These are phyloP conservation scores for Nemania serpens DNA, from an alignment of 2,329 filamentous ascomycete genomes.

Conservation along the genomic window DNA sequence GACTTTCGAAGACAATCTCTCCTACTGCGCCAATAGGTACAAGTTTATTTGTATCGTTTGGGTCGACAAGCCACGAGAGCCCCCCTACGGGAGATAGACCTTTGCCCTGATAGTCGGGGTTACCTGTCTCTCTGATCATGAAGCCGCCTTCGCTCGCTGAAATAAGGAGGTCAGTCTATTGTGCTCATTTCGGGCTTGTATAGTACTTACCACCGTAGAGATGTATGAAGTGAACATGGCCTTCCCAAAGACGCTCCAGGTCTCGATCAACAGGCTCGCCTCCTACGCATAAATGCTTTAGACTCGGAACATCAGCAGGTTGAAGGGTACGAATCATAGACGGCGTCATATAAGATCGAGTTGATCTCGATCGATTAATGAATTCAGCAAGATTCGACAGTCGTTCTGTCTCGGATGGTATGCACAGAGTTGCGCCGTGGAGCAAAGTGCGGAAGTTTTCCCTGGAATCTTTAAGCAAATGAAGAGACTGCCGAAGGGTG, in stretches of 20 bases:
- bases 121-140: constrained; percentile 6
- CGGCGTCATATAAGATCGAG: constrained; percentile 4
- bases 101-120: constrained; percentile 6
- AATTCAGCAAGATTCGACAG: constrained; percentile 2
- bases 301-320: constrained; percentile 3
- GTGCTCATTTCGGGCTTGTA: neutral
- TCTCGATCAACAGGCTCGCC: constrained; percentile 8
- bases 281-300: constrained; percentile 3
- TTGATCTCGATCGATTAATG: constrained; percentile 1
- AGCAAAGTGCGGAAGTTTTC: constrained; percentile 4
- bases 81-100: neutral
- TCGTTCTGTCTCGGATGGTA: constrained; percentile 4
- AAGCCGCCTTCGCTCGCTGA: constrained; percentile 7
- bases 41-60: constrained; percentile 5
- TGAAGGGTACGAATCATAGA: constrained; percentile 1
- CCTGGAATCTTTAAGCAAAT: neutral
- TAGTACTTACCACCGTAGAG: constrained; percentile 5
- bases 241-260: constrained; percentile 4
- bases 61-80: constrained; percentile 5
- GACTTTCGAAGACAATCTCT: constrained; percentile 12
- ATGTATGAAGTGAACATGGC: constrained; percentile 5
- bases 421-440: constrained; percentile 7
- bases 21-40: constrained; percentile 7
- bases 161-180: neutral
- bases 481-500: neutral